Evolutionary conservation across 495 filamentous ascomycete genomes (phyloP), one percentile per base, ranked within the genome.

Genomic region (Cercophora sp.): DNA sequence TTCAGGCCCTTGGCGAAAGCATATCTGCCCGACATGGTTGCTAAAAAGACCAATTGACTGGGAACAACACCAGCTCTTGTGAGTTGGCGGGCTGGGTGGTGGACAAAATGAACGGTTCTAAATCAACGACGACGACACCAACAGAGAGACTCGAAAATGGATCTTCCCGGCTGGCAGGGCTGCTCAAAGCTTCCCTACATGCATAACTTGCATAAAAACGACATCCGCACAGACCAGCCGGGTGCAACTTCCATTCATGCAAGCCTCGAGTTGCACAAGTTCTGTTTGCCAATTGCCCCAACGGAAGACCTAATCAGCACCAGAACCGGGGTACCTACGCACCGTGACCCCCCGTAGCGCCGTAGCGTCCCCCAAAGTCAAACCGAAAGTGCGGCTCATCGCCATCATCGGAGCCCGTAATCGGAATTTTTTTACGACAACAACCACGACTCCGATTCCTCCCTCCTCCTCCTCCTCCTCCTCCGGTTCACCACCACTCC

Each of bases 21-120:
- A 70, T 96, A 96, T 79, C 93, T 95, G 70, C 79, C 74, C 49
- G 93, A 89, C 93, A 97, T 98, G 41, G 63, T 77, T 68, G n/a
- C n/a, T n/a, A n/a, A n/a, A n/a, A 11, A 54, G n/a, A 48, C 42
- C 16, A 35, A 32, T n/a, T n/a, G n/a, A n/a, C n/a, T n/a, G n/a
- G n/a, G n/a, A n/a, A n/a, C n/a, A n/a, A n/a, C n/a, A n/a, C n/a
- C n/a, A n/a, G n/a, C n/a, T n/a, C n/a, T n/a, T n/a, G n/a, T n/a
- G n/a, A n/a, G n/a, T n/a, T n/a, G n/a, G n/a, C n/a, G n/a, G n/a
- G n/a, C n/a, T n/a, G n/a, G n/a, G n/a, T n/a, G n/a, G n/a, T n/a
- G n/a, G n/a, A n/a, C n/a, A n/a, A n/a, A n/a, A n/a, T n/a, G n/a
- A n/a, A n/a, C n/a, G n/a, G n/a, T n/a, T n/a, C n/a, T n/a, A n/a